These are phyloP conservation scores for Candolleomyces aberdarensis DNA, from an alignment of 768 basidiomycete species.

Conservation along the genomic window DNA sequence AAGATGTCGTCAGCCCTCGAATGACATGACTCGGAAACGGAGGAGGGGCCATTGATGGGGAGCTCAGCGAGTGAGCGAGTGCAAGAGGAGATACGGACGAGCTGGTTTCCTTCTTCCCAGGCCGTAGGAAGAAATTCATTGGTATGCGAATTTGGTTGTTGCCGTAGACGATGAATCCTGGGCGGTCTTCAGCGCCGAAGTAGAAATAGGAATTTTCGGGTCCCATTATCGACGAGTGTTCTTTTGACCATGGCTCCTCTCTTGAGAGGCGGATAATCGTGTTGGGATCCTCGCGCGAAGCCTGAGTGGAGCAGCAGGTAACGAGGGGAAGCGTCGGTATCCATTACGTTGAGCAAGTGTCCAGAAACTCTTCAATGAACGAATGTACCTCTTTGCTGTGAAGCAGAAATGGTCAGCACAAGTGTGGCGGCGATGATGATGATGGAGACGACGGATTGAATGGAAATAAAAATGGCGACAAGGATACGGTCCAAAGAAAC, in stretches of 20 bases:
- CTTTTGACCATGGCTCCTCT: conserved; percentile 63
- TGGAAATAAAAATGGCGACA: neutral
- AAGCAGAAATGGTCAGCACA: neutral
- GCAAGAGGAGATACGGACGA: conserved; percentile 42
- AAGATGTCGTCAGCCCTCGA: neutral
- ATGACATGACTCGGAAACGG: conserved; percentile 3
- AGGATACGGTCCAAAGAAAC: neutral
- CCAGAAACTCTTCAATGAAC: neutral
- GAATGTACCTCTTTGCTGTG: neutral
- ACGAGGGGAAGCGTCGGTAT: neutral
- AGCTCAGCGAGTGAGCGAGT: neutral
- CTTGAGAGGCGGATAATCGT: conserved; percentile 61
- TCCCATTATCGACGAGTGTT: conserved; percentile 69
- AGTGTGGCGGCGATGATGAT: neutral
- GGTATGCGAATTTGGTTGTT: conserved; percentile 50
- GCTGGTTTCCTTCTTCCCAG: conserved; percentile 59
- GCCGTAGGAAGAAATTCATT: conserved; percentile 53
- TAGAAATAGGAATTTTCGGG: conserved; percentile 76
- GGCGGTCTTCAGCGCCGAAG: conserved; percentile 60
- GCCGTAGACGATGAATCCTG: conserved; percentile 69
- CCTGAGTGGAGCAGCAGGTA: conserved; percentile 31
- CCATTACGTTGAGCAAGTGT: no score
- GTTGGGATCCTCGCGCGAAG: conserved; percentile 50
- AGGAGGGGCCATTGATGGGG: neutral
- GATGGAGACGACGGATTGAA: neutral